Conservation (phyloP, 202 grass and related monocot genomes). For the Elaeis oleifera region DNA sequence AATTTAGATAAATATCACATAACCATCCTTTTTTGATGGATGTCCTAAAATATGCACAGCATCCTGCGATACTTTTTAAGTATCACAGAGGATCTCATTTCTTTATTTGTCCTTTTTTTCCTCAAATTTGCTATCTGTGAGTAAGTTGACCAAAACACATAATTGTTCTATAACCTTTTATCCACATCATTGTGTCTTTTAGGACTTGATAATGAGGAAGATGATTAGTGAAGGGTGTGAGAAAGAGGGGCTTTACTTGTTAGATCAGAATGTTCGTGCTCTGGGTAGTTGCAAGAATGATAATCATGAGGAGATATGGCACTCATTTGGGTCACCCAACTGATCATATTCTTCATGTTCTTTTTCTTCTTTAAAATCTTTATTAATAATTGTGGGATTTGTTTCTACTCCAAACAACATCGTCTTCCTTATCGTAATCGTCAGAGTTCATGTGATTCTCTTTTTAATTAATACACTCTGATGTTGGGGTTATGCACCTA, state of each 20-base stretch:
- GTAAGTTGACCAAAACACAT: too few species aligned
- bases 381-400: not conserved
- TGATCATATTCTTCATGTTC: not conserved
- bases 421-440: not conserved
- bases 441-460: too few species aligned
- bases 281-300: not conserved
- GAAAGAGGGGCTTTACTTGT: not conserved
- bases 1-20: too few species aligned
- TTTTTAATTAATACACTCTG: constrained; percentile 7
- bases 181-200: not conserved
- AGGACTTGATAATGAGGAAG: constrained; percentile 7
- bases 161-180: not conserved
- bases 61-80: too few species aligned
- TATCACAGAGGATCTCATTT: too few species aligned
- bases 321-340: not conserved
- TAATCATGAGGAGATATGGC: too few species aligned
- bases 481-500: constrained; percentile 7
- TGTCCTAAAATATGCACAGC: too few species aligned
- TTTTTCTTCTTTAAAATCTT: not conserved
- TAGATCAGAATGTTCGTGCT: not conserved
- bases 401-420: constrained; percentile 9
- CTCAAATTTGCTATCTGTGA: too few species aligned
- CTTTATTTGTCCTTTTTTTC: too few species aligned
- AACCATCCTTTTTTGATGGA: too few species aligned
- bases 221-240: constrained; percentile 5